These are phyloP conservation scores for Trifolium subterraneum DNA, from an alignment of 306 rosid species.

Conservation along the genomic window DNA sequence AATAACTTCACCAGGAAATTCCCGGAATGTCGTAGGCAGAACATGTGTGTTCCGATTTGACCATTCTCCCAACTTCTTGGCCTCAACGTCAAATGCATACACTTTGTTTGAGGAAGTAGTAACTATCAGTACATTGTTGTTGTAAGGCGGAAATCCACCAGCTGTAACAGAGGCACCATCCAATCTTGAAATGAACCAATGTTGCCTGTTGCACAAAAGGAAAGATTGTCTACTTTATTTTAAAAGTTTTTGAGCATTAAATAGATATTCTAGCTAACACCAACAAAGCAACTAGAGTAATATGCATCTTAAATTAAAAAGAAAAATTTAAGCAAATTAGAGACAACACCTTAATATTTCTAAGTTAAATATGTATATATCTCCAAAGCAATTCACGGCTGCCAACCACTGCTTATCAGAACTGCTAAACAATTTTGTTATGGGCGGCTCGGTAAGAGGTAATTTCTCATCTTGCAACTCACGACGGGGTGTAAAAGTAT, in stretches of 20 bases:
- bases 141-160: constrained; percentile 85
- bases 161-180: constrained; percentile 92
- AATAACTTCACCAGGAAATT: constrained; percentile 95
- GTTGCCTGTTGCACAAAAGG: constrained; percentile 64
- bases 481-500: constrained; percentile 71
- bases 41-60: constrained; percentile 63
- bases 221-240: neutral
- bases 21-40: constrained; percentile 81
- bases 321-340: neutral
- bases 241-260: neutral
- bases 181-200: constrained; percentile 92
- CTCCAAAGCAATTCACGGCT: constrained; percentile 93
- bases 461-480: constrained; percentile 57
- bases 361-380: constrained; percentile 79
- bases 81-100: constrained; percentile 90
- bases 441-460: constrained; percentile 84
- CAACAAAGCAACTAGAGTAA: neutral
- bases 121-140: constrained; percentile 68
- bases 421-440: constrained; percentile 81
- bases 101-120: constrained; percentile 92
- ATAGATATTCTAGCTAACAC: neutral
- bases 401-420: constrained; percentile 95
- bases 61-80: constrained; percentile 84
- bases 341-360: constrained; percentile 67
- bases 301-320: neutral